Conservation (phyloP, 306 rosid species). For the Cucurbita moschata region DNA sequence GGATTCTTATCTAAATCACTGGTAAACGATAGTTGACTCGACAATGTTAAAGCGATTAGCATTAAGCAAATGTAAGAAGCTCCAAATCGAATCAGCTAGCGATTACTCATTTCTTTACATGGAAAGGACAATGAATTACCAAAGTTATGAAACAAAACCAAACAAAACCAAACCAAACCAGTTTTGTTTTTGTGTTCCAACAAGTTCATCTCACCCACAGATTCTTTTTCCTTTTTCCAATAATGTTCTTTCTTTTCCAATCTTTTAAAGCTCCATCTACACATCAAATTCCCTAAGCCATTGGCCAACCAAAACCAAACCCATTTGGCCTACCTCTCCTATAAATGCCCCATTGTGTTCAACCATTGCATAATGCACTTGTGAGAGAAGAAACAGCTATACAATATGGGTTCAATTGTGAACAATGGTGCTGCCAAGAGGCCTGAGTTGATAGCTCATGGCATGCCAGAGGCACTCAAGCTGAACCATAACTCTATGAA, state of each 20-base stretch:
- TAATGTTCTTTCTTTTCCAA: constrained; percentile 19
- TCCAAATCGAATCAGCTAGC: neutral
- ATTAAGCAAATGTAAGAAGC: no score
- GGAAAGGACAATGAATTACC: constrained; percentile 33
- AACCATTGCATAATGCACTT: neutral
- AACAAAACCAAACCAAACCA: neutral
- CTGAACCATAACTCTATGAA: constrained; percentile 69
- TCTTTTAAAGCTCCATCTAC: no score
- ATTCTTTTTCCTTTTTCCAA: constrained; percentile 28
- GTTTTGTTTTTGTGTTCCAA: neutral
- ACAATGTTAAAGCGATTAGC: no score
- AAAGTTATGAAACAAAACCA: no score
- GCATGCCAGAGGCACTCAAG: constrained; percentile 66
- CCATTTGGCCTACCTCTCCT: neutral
- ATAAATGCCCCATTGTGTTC: neutral
- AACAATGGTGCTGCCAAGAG: constrained; percentile 12
- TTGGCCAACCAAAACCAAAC: neutral
- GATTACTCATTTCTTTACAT: neutral
- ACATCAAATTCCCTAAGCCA: neutral
- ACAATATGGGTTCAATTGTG: constrained; percentile 10
- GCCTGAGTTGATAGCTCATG: constrained; percentile 39
- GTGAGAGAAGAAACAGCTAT: neutral
- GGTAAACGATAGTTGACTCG: no score
- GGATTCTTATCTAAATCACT: no score
- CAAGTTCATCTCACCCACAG: constrained; percentile 14